A percentile compares a stretch with the other conserved stretches of the same genome.
phyloP scores from a whole-genome alignment of 495 filamentous ascomycete species.

The Geopyxis carbonaria region DNA sequence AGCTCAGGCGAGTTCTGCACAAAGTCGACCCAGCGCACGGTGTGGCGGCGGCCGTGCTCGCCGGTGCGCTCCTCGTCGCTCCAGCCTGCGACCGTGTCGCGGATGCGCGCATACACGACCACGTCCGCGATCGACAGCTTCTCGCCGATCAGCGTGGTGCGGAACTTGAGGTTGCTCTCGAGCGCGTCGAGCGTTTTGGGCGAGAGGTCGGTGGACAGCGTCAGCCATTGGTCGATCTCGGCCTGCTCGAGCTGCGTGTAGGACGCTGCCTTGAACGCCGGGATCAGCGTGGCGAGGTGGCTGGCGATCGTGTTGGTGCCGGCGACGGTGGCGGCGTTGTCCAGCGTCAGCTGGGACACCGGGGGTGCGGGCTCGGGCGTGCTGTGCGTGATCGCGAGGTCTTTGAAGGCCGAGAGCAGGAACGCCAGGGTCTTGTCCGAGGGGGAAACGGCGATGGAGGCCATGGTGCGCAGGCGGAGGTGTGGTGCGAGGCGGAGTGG shows the following conservation, averaged over 20 bases:
- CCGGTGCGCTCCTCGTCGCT: constrained; percentile 75
- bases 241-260: constrained; percentile 63
- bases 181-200: constrained; percentile 53
- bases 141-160: constrained; percentile 73
- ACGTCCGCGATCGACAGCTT: constrained; percentile 86
- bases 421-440: constrained; percentile 19
- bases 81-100: constrained; percentile 65
- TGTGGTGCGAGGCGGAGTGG: background rate
- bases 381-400: constrained; percentile 5
- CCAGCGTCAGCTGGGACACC: constrained; percentile 14
- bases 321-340: constrained; percentile 11
- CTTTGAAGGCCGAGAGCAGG: constrained; percentile 15
- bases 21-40: constrained; percentile 84
- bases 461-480: background rate
- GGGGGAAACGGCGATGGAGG: constrained; percentile 10
- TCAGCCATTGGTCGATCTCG: constrained; percentile 77
- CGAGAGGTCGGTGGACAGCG: constrained; percentile 42
- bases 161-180: constrained; percentile 71
- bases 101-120: constrained; percentile 65
- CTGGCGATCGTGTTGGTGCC: constrained; percentile 23
- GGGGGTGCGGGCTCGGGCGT: constrained; percentile 4
- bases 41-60: constrained; percentile 73
- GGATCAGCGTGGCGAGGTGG: constrained; percentile 16
- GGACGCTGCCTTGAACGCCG: constrained; percentile 41
- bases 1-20: constrained; percentile 79